Evolutionary conservation across 176 grass and related monocot species (phyloP).

Genomic region (Aegilops sharonensis): DNA sequence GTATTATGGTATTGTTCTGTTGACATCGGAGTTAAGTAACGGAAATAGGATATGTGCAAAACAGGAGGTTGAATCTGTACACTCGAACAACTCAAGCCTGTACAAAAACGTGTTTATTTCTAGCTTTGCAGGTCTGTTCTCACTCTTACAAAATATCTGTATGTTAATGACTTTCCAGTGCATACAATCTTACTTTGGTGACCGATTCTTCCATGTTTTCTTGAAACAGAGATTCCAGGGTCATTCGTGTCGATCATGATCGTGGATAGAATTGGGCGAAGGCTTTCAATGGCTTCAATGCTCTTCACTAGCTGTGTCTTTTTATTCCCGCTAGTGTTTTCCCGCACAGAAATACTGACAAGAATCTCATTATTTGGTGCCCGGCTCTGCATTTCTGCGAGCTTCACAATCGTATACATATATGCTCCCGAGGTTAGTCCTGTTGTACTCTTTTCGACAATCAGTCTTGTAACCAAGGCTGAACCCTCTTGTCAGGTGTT

Average conservation of each 20-base stretch:
- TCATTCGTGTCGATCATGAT: conserved; percentile 68
- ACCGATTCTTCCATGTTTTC: conserved; percentile 18
- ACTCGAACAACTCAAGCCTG: conserved; percentile 57
- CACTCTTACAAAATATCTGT: neutral
- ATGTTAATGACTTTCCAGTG: neutral
- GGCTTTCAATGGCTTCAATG: conserved; percentile 90
- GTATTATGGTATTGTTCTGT: conserved; percentile 94
- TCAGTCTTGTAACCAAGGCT: neutral
- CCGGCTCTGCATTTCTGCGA: conserved; percentile 77
- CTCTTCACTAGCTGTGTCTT: conserved; percentile 79
- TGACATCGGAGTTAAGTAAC: conserved; percentile 88
- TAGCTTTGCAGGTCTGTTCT: conserved; percentile 83
- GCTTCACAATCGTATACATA: conserved; percentile 91
- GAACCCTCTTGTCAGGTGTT: neutral
- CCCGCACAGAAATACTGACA: conserved; percentile 57
- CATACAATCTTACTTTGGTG: neutral
- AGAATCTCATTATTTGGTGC: conserved; percentile 76
- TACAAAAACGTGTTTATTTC: conserved; percentile 95
- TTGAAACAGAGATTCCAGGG: conserved; percentile 83
- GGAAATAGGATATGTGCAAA: conserved; percentile 68
- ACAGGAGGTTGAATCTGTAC: conserved; percentile 46
- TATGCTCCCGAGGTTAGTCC: conserved; percentile 91
- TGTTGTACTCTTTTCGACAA: neutral
- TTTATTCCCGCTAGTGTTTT: conserved; percentile 79
- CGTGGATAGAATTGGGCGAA: conserved; percentile 85